Evolutionary conservation across 495 filamentous ascomycete species (phyloP).

Genomic region (Neurospora sp.): DNA sequence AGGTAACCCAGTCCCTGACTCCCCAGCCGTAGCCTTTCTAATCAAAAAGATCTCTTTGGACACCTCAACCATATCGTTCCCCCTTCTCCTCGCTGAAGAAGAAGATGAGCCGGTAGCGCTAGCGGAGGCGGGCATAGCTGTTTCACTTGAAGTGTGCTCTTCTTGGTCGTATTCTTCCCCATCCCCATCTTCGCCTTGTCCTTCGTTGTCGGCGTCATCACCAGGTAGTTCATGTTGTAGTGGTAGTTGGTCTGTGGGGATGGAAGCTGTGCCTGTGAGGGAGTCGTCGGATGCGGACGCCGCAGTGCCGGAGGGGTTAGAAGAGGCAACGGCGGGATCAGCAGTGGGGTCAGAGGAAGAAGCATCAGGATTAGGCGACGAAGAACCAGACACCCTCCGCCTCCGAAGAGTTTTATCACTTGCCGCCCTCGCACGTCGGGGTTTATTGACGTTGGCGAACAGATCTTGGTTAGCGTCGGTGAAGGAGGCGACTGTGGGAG

Average conservation of each 20-base stretch:
- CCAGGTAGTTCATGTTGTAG: background rate
- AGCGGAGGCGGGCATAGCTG: background rate
- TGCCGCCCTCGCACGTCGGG: background rate
- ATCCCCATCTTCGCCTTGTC: background rate
- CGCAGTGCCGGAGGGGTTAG: background rate
- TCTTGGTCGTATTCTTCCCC: background rate
- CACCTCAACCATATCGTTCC: slow-evolving; percentile 6
- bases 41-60: slow-evolving; percentile 72
- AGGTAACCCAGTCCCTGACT: background rate
- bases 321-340: background rate
- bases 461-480: background rate
- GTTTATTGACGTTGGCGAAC: background rate
- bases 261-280: background rate
- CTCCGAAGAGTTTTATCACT: background rate
- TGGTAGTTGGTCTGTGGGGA: background rate
- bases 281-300: background rate
- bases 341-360: background rate
- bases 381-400: background rate
- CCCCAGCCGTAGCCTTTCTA: slow-evolving; percentile 42
- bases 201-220: background rate
- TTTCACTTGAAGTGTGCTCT: background rate
- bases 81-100: background rate
- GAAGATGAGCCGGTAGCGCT: background rate
- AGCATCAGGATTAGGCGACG: background rate
- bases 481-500: background rate